Evolutionary conservation across 768 basidiomycete species (phyloP).

Genomic region (Tricholoma sp.): DNA sequence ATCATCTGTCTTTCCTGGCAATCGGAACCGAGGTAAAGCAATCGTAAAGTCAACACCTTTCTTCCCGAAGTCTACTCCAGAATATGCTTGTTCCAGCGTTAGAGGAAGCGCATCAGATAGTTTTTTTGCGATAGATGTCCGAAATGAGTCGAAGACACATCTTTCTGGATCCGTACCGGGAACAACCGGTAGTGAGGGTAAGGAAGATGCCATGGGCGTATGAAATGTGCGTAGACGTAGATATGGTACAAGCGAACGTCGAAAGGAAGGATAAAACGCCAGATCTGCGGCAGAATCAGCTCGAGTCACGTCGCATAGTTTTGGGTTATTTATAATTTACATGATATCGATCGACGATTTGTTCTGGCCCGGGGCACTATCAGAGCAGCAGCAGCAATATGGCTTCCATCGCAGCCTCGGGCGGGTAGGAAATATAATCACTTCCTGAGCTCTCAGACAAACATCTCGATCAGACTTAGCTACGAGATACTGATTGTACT

Average conservation of each 20-base stretch:
- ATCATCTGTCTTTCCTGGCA: slow-evolving; percentile 79
- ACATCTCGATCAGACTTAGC: no score
- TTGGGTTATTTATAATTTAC: no score
- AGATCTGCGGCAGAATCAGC: slow-evolving; percentile 13
- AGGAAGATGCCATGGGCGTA: slow-evolving; percentile 23
- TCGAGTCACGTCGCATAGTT: slow-evolving; percentile 20
- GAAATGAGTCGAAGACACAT: slow-evolving; percentile 71
- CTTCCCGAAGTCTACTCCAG: slow-evolving; percentile 85
- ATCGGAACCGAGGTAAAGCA: slow-evolving; percentile 82
- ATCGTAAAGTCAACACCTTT: slow-evolving; percentile 90
- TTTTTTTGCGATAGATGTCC: slow-evolving; percentile 73
- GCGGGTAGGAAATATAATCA: no score
- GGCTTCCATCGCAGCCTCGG: no score
- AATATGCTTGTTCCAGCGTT: slow-evolving; percentile 71
- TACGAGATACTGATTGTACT: no score
- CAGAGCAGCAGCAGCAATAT: no score
- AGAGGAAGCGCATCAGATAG: slow-evolving; percentile 65
- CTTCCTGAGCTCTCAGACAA: no score
- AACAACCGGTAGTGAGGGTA: slow-evolving; percentile 26
- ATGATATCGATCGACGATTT: no score
- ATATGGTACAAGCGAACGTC: slow-evolving; percentile 10
- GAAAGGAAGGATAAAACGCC: slow-evolving; percentile 17
- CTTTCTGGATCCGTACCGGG: slow-evolving; percentile 55
- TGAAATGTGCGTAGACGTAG: slow-evolving; percentile 6
- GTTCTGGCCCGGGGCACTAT: no score